These are phyloP conservation scores for Plenodomus biglobosus DNA, from an alignment of 2,329 filamentous ascomycete species.

Conservation along the genomic window DNA sequence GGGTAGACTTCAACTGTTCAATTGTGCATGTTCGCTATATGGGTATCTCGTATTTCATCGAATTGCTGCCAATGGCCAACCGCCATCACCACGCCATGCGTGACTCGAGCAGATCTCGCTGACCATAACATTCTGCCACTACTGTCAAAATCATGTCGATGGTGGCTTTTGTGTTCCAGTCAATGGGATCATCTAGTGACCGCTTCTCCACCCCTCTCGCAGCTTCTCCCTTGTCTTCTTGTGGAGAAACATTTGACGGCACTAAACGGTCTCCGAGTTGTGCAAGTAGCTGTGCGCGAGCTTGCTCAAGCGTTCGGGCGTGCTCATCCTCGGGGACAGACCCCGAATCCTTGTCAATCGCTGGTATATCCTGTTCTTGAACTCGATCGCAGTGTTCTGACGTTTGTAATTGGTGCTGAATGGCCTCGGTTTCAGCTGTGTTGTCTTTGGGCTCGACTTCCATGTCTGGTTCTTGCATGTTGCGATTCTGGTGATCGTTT, in stretches of 20 bases:
- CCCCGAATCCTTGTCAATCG: not conserved
- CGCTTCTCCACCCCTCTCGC: not conserved
- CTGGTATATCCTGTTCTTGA: not conserved
- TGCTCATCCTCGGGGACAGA: not conserved
- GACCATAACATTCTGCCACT: slow-evolving; percentile 85
- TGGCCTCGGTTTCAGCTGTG: too few relatives aligned
- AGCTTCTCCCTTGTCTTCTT: not conserved
- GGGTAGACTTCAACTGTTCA: not conserved
- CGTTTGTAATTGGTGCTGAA: too few relatives aligned
- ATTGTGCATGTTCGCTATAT: not conserved
- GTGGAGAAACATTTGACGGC: slow-evolving; percentile 16
- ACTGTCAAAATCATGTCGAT: slow-evolving; percentile 91
- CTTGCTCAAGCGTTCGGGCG: slow-evolving; percentile 49
- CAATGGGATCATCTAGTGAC: slow-evolving; percentile 33
- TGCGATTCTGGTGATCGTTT: not conserved
- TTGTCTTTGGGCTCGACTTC: too few relatives aligned
- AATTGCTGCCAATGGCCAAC: not conserved
- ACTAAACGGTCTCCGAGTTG: slow-evolving; percentile 41
- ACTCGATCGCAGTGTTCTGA: too few relatives aligned
- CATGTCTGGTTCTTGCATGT: too few relatives aligned
- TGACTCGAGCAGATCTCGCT: slow-evolving; percentile 79
- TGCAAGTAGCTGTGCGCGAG: slow-evolving; percentile 51
- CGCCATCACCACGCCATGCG: slow-evolving; percentile 52
- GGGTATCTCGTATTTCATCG: slow-evolving; percentile 4
- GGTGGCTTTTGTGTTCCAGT: slow-evolving; percentile 60